Evolutionary conservation across 164 flowering plant genomes (phyloP), one percentile per base, ranked within the genome.

Genomic region (Magnolia changhungtana): DNA sequence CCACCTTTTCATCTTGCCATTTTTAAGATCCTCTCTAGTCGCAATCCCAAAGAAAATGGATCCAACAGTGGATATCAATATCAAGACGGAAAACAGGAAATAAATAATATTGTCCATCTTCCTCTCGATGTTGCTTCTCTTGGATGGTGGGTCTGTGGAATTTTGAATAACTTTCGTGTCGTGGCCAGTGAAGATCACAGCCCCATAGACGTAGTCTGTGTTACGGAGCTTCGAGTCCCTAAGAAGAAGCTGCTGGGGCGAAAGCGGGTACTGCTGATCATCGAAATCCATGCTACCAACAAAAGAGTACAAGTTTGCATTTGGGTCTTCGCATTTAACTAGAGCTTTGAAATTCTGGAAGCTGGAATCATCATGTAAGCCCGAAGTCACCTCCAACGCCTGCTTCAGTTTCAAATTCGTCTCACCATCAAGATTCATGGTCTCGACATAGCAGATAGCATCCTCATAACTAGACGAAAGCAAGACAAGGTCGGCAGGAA

Each of bases 401-500:
- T 96, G 99, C 76, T 96, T 96, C 37, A 91, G 77, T 73, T 96
- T 96, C 84, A 96, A 83, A 81, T 94, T 96, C 37, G 99, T 96
- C 82, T 96, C 99, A 24, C 99, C 99, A 78, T 96, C 99, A 74
- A 96, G 93, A 75, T 93, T 96, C 96, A 91, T 94, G 72, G 99
- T 96, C 83, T 96, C 98, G 23, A 96, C 98, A 76, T 96, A 96
- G 86, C 99, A 96, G 24, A 90, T 71, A 49, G 89, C 91, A 82
- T 96, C 98, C 7, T 90, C 98, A 74, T 89, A 91, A 78, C 93
- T 88, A 14, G 99, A 95, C 3, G 98, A 92, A 74, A 96, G 92
- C 85, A 96, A 86, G 31, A 94, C 74, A 59, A 96, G 89, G 76
- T 96, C 99, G 37, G 98, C 91, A 20, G 99, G 99, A 76, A 96